Conservation (phyloP, 306 rosid genomes). For the Luffa acutangula region DNA sequence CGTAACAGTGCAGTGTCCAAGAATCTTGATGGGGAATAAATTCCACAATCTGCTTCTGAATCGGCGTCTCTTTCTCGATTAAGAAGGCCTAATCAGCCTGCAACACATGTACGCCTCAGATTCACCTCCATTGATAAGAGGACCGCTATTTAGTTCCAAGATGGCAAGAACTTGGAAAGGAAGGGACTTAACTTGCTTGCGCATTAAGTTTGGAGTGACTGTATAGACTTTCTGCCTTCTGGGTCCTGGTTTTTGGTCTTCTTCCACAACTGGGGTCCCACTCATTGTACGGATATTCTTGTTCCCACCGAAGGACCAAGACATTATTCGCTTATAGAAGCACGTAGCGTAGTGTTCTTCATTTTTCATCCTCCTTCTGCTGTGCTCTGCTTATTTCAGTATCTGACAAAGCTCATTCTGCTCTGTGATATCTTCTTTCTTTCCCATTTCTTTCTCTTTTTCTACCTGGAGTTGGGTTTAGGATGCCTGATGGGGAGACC, state of each 20-base stretch:
- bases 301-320: not conserved
- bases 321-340: not conserved
- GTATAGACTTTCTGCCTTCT: not conserved
- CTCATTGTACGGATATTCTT: not conserved
- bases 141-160: not conserved
- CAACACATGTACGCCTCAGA: not conserved
- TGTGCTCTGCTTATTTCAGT: not conserved
- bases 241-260: not conserved
- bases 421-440: not conserved
- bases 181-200: not conserved
- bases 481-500: not conserved
- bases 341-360: not conserved
- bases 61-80: not conserved
- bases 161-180: not conserved
- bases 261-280: not conserved
- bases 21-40: not conserved
- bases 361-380: not conserved
- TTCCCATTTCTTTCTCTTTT: not conserved
- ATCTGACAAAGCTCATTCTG: not conserved
- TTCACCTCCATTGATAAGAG: not conserved
- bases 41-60: not conserved
- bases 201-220: not conserved
- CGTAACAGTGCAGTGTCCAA: not conserved
- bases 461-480: conserved; percentile 3
- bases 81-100: not conserved